Conservation (phyloP, 306 rosid genomes). For the Vigna radiata region DNA sequence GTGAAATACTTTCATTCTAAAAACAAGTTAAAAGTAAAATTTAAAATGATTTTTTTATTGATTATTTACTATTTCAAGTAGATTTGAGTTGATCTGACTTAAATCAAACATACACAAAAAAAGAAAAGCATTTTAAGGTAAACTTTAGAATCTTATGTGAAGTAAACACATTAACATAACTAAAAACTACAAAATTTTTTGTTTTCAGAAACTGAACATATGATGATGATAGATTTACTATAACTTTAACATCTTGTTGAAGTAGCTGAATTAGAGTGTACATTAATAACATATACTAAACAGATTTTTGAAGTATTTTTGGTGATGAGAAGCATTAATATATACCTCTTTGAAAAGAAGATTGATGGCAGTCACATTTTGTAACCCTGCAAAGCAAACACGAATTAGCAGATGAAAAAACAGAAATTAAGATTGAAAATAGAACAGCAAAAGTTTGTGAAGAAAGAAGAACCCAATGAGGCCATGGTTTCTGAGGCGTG, state of each 20-base stretch:
- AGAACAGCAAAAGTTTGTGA: background rate
- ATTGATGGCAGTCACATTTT: conserved; percentile 30
- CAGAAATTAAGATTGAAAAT: background rate
- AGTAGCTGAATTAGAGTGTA: no score
- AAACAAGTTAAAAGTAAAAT: background rate
- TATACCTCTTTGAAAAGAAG: conserved; percentile 51
- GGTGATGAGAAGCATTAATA: background rate
- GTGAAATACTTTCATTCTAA: background rate
- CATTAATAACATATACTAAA: no score
- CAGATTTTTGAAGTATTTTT: background rate
- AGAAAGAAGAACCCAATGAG: conserved; percentile 4
- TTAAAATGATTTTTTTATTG: background rate
- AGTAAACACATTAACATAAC: no score
- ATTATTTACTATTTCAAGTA: no score
- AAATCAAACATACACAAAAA: no score
- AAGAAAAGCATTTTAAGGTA: no score
- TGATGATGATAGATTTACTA: no score
- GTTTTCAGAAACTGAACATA: no score
- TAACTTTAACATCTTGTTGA: no score
- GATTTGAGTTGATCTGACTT: no score
- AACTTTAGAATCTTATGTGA: no score
- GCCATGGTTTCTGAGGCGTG: conserved; percentile 19
- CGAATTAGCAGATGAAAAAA: background rate
- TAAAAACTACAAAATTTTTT: no score
- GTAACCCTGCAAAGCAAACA: conserved; percentile 39